Evolutionary conservation across 2,329 filamentous ascomycete species (phyloP).

Genomic region (Colletotrichum viniferum): DNA sequence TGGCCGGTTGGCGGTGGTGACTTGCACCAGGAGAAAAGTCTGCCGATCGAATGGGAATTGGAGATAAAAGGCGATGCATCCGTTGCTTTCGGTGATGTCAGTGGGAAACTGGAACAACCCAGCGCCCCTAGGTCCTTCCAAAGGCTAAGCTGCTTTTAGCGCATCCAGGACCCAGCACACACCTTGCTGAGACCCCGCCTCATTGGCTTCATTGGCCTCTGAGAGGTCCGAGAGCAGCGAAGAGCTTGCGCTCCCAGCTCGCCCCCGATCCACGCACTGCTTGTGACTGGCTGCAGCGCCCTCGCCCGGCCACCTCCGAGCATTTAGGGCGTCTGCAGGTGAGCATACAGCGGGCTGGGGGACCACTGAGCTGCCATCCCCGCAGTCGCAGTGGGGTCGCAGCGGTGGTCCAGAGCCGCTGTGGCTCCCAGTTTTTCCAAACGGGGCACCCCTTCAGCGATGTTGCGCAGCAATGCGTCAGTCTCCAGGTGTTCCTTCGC

Average conservation of each 20-base stretch:
- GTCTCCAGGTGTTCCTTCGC: conserved; percentile 11
- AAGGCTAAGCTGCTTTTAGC: conserved; percentile 14
- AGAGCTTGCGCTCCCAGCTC: background rate
- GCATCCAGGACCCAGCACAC: background rate
- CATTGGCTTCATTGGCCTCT: background rate
- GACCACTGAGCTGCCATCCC: background rate
- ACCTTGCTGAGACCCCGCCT: conserved; percentile 5
- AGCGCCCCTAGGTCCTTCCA: background rate
- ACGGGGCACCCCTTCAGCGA: background rate
- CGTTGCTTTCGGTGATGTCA: conserved; percentile 21
- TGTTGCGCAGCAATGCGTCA: background rate
- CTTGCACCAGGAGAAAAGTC: background rate
- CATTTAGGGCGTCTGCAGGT: background rate
- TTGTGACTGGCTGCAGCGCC: background rate
- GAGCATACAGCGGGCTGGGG: background rate
- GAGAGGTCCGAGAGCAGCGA: conserved; percentile 12
- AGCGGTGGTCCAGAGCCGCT: background rate
- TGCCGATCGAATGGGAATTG: conserved; percentile 6
- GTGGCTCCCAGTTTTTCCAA: background rate
- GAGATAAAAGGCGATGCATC: conserved; percentile 15
- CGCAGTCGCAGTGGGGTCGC: background rate
- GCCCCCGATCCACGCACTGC: background rate
- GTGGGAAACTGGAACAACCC: conserved; percentile 7
- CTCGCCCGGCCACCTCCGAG: background rate
- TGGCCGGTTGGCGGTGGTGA: background rate